A percentile compares a stretch with the other conserved stretches of the same genome.
Conservation (phyloP, 2,329 filamentous ascomycete species). For the Penicillium sclerotigenum region DNA sequence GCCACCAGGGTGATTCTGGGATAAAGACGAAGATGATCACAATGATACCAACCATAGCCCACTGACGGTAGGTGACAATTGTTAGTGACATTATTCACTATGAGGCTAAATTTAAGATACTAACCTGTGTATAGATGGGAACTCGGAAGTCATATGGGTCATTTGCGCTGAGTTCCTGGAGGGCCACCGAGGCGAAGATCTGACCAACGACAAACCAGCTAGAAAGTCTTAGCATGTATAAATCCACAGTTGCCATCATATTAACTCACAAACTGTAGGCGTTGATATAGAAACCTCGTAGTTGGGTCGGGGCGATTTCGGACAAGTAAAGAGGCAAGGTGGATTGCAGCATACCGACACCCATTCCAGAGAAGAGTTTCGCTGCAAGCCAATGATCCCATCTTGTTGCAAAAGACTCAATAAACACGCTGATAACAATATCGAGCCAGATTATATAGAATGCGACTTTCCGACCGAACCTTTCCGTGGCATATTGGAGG, state of each 20-base stretch:
- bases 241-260: neutral
- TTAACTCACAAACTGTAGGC: conserved; percentile 38
- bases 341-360: conserved; percentile 44
- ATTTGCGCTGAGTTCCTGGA: conserved; percentile 35
- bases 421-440: conserved; percentile 37
- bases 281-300: conserved; percentile 43
- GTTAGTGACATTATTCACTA: neutral
- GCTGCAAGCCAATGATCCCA: conserved; percentile 45
- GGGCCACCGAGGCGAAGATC: conserved; percentile 44
- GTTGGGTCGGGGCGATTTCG: conserved; percentile 42
- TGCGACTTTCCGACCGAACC: conserved; percentile 37
- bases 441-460: conserved; percentile 38
- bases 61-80: conserved; percentile 25
- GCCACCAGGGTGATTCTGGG: conserved; percentile 41
- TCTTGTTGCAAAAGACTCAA: conserved; percentile 36
- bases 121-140: conserved; percentile 45
- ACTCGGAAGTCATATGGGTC: conserved; percentile 38
- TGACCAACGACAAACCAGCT: conserved; percentile 46
- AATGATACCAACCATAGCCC: conserved; percentile 46
- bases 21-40: conserved; percentile 39
- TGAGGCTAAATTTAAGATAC: neutral
- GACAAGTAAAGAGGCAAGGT: conserved; percentile 45
- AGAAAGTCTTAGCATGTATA: neutral
- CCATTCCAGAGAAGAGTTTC: conserved; percentile 39
- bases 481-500: conserved; percentile 38